Conservation (phyloP, 2,329 filamentous ascomycete species). For the Leptosphaerulina australis region DNA sequence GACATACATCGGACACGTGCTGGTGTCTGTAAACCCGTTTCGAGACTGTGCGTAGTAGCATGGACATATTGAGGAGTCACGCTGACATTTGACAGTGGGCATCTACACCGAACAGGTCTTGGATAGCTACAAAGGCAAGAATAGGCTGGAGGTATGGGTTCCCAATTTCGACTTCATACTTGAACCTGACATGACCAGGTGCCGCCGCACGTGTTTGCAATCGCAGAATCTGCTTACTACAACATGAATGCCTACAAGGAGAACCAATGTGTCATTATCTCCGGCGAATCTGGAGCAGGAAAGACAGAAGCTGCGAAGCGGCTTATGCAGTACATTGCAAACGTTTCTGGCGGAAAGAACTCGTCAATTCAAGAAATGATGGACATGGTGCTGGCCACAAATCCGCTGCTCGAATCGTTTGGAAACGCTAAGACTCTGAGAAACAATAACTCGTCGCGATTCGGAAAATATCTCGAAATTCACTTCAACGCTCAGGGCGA, state of each 20-base stretch:
- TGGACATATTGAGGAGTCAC: background rate
- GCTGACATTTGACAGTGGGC: slow-evolving; percentile 66
- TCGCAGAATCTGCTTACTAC: slow-evolving; percentile 95
- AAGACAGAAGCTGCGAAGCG: slow-evolving; percentile 99
- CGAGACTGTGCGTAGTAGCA: slow-evolving; percentile 69
- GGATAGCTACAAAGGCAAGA: slow-evolving; percentile 94
- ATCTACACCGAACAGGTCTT: slow-evolving; percentile 97
- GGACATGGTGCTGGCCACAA: slow-evolving; percentile 98
- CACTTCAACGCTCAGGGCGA: slow-evolving; percentile 93
- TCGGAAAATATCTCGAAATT: slow-evolving; percentile 97
- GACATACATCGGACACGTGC: slow-evolving; percentile 98
- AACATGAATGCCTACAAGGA: slow-evolving; percentile 99
- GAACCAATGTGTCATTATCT: slow-evolving; percentile 99
- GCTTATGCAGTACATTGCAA: slow-evolving; percentile 99
- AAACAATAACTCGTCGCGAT: slow-evolving; percentile 98
- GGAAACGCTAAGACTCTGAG: slow-evolving; percentile 97
- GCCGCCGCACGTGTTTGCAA: slow-evolving; percentile 95
- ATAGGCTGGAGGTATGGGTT: slow-evolving; percentile 74
- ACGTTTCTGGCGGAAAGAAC: slow-evolving; percentile 83
- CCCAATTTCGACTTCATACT: background rate
- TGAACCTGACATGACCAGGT: slow-evolving; percentile 53
- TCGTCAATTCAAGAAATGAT: slow-evolving; percentile 95
- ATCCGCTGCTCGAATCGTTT: slow-evolving; percentile 94
- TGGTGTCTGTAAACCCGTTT: slow-evolving; percentile 99
- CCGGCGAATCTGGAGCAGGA: slow-evolving; percentile 94